Conservation (phyloP, 345 rosid genomes). For the Citrus sp. region DNA sequence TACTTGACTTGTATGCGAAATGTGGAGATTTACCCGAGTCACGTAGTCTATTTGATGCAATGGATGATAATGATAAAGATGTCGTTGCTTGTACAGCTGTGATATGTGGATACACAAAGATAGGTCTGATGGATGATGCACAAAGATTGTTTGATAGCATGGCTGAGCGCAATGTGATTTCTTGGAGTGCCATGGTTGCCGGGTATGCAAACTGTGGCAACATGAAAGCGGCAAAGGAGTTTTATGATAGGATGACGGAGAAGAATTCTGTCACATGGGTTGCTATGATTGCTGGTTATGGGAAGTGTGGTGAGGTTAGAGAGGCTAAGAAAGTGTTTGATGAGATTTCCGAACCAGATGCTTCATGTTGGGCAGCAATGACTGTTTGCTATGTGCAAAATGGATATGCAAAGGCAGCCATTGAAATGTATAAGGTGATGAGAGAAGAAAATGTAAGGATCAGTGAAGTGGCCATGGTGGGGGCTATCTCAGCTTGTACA, state of each 20-base stretch:
- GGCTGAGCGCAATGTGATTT: slow-evolving; percentile 31
- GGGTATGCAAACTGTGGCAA: slow-evolving; percentile 49
- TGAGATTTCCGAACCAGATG: slow-evolving; percentile 28
- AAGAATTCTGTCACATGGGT: slow-evolving; percentile 43
- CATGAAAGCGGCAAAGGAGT: slow-evolving; percentile 36
- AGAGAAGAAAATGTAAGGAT: slow-evolving; percentile 16
- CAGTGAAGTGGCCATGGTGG: slow-evolving; percentile 46
- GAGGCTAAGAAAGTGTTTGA: slow-evolving; percentile 49
- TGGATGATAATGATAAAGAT: slow-evolving; percentile 46
- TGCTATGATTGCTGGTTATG: slow-evolving; percentile 49
- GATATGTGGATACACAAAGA: slow-evolving; percentile 54
- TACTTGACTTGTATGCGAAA: slow-evolving; percentile 48
- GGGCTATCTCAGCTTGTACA: slow-evolving; percentile 40
- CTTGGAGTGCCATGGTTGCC: slow-evolving; percentile 52
- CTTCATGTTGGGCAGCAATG: slow-evolving; percentile 57
- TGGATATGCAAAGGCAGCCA: slow-evolving; percentile 39
- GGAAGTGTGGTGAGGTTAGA: slow-evolving; percentile 36
- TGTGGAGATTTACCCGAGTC: slow-evolving; percentile 45
- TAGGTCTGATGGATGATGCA: slow-evolving; percentile 37
- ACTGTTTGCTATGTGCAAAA: slow-evolving; percentile 49
- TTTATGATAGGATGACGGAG: slow-evolving; percentile 32
- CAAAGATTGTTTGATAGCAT: slow-evolving; percentile 34
- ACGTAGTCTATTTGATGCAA: slow-evolving; percentile 38
- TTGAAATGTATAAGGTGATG: slow-evolving; percentile 33
- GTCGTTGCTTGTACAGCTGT: slow-evolving; percentile 66